Percentiles rank a stretch among this genome's conserved stretches.
Conservation (phyloP, 257 asterid species). For the Petunia axillaris region DNA sequence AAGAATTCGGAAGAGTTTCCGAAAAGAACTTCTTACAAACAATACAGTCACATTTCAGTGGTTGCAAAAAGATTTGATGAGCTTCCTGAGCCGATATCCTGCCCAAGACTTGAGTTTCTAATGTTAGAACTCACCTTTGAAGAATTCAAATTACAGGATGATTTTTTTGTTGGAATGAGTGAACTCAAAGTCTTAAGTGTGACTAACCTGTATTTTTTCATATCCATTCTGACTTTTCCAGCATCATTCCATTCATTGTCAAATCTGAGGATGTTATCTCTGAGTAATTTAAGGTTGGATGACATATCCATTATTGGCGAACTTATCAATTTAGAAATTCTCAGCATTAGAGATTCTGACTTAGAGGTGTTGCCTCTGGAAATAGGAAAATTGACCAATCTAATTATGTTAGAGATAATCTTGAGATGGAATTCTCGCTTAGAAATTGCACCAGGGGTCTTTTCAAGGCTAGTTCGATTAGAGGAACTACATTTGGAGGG, state of each 20-base stretch:
- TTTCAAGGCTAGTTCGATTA: constrained; percentile 12
- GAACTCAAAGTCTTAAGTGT: not conserved
- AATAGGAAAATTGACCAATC: constrained; percentile 4
- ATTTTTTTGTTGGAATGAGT: not conserved
- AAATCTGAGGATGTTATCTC: constrained; percentile 11
- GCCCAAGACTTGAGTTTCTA: not conserved
- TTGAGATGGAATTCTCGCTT: not conserved
- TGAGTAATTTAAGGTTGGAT: not conserved
- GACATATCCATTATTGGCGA: constrained; percentile 9
- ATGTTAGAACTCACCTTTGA: not conserved
- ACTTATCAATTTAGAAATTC: constrained; percentile 21
- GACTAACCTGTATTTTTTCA: not conserved
- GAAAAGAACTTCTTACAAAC: not conserved
- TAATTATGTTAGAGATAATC: constrained; percentile 22
- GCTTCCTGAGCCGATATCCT: not conserved
- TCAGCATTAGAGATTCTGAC: constrained; percentile 19
- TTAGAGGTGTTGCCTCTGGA: constrained; percentile 11
- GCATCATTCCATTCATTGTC: constrained; percentile 22
- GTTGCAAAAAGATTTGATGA: not conserved
- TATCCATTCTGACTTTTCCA: not conserved
- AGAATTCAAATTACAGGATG: not conserved
- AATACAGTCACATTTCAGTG: constrained; percentile 25
- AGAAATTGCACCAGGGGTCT: constrained; percentile 4
- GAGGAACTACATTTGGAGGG: constrained; percentile 27
- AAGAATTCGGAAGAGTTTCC: constrained; percentile 31